Conservation (phyloP, 441 rosid genomes). For the Mallotus japonicus region DNA sequence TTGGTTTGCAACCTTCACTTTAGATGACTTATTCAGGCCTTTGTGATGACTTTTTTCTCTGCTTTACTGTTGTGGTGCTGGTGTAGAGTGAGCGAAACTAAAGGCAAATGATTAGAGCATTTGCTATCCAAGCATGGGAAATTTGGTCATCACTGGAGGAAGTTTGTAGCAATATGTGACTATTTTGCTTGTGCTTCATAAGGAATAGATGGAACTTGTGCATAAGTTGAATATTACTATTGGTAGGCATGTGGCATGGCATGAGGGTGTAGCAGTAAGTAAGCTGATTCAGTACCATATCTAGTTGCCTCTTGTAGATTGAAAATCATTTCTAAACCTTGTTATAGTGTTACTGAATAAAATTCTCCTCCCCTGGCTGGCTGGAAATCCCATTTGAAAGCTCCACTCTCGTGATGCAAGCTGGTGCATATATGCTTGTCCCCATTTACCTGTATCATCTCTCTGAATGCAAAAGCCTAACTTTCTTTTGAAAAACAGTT, state of each 20-base stretch:
- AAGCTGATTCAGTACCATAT: not conserved
- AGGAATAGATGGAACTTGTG: not conserved
- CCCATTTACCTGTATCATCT: not conserved
- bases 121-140: not conserved
- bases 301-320: not conserved
- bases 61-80: not conserved
- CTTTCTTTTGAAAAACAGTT: not conserved
- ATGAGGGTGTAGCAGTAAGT: not conserved
- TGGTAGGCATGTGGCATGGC: not conserved
- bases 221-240: not conserved
- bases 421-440: not conserved
- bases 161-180: not conserved
- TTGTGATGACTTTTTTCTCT: not conserved
- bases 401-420: not conserved
- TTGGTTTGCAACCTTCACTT: not conserved
- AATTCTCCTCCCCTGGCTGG: not conserved
- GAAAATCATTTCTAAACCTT: not conserved
- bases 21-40: not conserved
- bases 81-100: not conserved
- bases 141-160: slow-evolving; percentile 9
- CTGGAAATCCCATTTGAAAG: not conserved
- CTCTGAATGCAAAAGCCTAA: not conserved
- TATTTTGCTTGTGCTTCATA: not conserved
- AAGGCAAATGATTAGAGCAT: not conserved
- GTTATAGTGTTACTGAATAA: not conserved